These are phyloP conservation scores for Zizania latifolia DNA, from an alignment of 176 grass and related monocot species.

Conservation along the genomic window DNA sequence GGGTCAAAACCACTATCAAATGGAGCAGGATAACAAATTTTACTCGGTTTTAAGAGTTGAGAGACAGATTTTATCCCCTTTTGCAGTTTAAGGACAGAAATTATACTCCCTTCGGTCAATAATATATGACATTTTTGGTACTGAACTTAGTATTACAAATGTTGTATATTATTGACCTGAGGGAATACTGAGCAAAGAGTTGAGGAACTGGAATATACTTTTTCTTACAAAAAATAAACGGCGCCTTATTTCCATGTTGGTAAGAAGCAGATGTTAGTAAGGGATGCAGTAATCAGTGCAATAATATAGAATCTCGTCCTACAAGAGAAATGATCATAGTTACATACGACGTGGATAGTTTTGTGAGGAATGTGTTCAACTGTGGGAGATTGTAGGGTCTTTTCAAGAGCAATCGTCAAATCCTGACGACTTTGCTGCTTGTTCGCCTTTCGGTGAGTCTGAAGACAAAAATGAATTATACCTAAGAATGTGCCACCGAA, in stretches of 20 bases:
- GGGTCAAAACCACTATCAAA: not conserved
- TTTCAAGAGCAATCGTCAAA: slow-evolving; percentile 38
- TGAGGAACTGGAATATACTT: no score
- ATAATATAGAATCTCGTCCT: not conserved
- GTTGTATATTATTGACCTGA: no score
- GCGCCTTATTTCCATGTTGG: not conserved
- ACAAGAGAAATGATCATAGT: not conserved
- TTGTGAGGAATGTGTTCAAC: slow-evolving; percentile 61
- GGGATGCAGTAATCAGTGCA: not conserved
- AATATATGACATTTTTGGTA: no score
- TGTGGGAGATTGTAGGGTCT: slow-evolving; percentile 31
- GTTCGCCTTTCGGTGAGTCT: slow-evolving; percentile 78
- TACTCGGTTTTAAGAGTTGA: not conserved
- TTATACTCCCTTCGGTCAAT: no score
- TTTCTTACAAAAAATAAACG: not conserved
- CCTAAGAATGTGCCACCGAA: not conserved
- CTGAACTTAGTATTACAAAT: no score
- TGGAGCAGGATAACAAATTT: not conserved
- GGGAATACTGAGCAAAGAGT: not conserved
- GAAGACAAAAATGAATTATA: slow-evolving; percentile 15
- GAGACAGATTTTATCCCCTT: not conserved
- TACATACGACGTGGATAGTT: slow-evolving; percentile 61
- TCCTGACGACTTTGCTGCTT: slow-evolving; percentile 42
- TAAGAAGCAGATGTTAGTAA: not conserved
- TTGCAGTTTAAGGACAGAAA: no score